Conservation (phyloP, 139 green algal genomes). For the Tetraselmis chui region DNA sequence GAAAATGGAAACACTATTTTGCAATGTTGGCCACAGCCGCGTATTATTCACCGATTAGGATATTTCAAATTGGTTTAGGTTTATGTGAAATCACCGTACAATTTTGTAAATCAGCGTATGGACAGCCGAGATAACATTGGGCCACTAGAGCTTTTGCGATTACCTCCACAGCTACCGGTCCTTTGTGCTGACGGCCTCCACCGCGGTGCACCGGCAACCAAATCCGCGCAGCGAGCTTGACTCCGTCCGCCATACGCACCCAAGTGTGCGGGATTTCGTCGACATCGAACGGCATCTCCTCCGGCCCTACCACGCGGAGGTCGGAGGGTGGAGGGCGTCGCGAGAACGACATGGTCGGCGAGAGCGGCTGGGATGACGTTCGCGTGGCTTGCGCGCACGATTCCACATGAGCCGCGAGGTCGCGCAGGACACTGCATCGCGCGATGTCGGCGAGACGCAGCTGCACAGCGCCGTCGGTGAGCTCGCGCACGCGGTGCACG, state of each 20-base stretch:
- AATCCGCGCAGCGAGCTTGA: constrained; percentile 2
- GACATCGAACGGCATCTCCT: constrained; percentile 6
- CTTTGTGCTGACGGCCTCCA: neutral
- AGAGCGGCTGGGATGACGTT: constrained; percentile 14
- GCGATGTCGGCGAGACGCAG: neutral
- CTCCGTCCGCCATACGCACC: constrained; percentile 4
- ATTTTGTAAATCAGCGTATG: too few species aligned
- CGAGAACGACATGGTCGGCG: constrained; percentile 21
- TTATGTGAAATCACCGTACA: too few species aligned
- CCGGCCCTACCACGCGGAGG: neutral
- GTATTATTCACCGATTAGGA: too few species aligned
- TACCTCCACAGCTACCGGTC: constrained; percentile 13
- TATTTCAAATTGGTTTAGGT: too few species aligned
- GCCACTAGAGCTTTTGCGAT: too few species aligned
- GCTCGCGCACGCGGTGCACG: neutral
- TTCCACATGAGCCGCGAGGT: constrained; percentile 2
- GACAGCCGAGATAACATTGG: too few species aligned
- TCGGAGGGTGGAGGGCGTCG: constrained; percentile 11
- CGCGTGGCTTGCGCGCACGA: neutral
- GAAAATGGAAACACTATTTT: too few species aligned
- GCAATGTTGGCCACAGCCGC: too few species aligned
- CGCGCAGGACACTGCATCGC: neutral
- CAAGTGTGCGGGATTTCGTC: neutral
- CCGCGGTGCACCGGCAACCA: constrained; percentile 9
- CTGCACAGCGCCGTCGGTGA: neutral